Conservation (phyloP, 352 stramenopile genomes). For the Vaucheria bursata region DNA sequence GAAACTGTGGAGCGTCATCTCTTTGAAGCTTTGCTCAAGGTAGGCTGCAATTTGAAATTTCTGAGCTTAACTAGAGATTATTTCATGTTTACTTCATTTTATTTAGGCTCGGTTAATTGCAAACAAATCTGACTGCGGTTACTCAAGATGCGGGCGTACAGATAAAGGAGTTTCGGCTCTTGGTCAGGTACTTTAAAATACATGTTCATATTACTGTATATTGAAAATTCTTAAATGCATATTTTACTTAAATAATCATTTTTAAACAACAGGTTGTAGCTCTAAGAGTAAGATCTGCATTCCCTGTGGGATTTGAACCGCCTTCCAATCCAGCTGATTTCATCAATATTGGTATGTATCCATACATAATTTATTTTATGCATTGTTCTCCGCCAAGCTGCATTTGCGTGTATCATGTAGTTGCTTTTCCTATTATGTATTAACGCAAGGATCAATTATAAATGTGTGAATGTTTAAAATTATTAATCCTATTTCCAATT, state of each 20-base stretch:
- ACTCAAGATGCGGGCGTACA: slow-evolving; percentile 91
- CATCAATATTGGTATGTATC: no score
- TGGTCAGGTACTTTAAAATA: slow-evolving; percentile 66
- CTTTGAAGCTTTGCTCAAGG: slow-evolving; percentile 35
- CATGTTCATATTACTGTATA: no score
- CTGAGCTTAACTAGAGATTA: neutral
- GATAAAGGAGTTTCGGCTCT: slow-evolving; percentile 83
- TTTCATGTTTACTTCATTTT: neutral
- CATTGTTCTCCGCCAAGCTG: no score
- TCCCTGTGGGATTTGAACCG: neutral
- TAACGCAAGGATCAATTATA: no score
- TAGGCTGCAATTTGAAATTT: neutral
- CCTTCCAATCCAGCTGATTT: neutral
- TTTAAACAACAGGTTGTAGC: neutral
- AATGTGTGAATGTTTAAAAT: no score
- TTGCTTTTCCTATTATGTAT: no score
- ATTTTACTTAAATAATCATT: no score
- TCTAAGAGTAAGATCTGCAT: neutral
- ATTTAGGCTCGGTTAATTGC: slow-evolving; percentile 22
- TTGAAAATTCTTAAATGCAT: no score
- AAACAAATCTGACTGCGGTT: slow-evolving; percentile 49
- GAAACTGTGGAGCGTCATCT: slow-evolving; percentile 38
- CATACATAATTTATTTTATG: no score
- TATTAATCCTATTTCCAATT: no score
- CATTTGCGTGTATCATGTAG: no score